Evolutionary conservation across 345 rosid species (phyloP).

Genomic region (Reutealis trisperma): DNA sequence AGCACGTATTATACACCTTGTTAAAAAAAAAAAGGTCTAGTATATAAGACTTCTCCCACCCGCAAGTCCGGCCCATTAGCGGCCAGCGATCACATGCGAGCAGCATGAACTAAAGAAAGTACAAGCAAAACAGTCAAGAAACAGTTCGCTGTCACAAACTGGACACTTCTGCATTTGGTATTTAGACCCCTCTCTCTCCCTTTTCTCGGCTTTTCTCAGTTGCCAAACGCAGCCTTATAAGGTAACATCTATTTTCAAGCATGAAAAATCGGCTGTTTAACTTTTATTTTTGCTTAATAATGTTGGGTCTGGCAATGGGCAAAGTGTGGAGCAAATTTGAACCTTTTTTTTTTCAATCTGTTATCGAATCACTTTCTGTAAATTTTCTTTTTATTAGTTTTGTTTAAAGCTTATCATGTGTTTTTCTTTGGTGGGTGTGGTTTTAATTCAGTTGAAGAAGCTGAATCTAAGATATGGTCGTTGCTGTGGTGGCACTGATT

Average conservation of each 20-base stretch:
- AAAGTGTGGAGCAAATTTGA: background rate
- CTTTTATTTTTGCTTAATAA: background rate
- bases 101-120: no score
- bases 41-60: no score
- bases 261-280: background rate
- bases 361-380: background rate
- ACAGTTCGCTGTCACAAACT: background rate
- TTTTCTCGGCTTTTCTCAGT: background rate
- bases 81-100: no score
- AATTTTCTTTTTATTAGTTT: background rate
- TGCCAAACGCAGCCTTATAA: constrained; percentile 5
- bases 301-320: background rate
- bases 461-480: constrained; percentile 20
- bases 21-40: no score
- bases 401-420: no score
- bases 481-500: constrained; percentile 27
- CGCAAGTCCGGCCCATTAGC: no score
- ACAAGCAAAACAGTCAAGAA: no score
- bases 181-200: background rate
- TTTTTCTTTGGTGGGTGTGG: background rate
- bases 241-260: background rate
- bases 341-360: background rate
- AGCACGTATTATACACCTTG: no score
- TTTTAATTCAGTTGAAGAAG: background rate
- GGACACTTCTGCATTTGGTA: background rate